These are phyloP conservation scores for Aspergillus ustus DNA, from an alignment of 2,329 filamentous ascomycete genomes.

Conservation along the genomic window DNA sequence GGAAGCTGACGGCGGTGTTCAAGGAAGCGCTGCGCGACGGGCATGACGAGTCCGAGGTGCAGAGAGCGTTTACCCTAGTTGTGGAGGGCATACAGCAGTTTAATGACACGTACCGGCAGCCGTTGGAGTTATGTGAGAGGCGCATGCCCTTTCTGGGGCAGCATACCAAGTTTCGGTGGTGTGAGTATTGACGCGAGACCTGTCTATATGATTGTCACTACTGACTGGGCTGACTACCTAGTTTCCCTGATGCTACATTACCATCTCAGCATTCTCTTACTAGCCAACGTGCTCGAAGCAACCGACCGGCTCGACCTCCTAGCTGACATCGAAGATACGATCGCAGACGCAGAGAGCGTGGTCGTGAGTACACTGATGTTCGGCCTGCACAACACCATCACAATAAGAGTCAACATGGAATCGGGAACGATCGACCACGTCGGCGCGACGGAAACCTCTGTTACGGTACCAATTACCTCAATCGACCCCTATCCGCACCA, in stretches of 20 bases:
- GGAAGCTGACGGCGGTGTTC: slow-evolving; percentile 35
- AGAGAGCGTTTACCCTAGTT: slow-evolving; percentile 29
- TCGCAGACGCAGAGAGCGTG: slow-evolving; percentile 30
- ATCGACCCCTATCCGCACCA: slow-evolving; percentile 40
- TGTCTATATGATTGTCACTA: not conserved
- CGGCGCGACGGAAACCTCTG: not conserved
- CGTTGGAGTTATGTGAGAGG: slow-evolving; percentile 32
- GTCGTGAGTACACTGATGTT: slow-evolving; percentile 34
- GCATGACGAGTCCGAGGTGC: slow-evolving; percentile 33
- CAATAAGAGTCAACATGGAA: not conserved
- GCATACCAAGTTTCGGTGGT: slow-evolving; percentile 39
- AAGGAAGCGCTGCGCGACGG: slow-evolving; percentile 41
- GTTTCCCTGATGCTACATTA: slow-evolving; percentile 36
- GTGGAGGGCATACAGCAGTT: slow-evolving; percentile 35
- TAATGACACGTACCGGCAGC: slow-evolving; percentile 32
- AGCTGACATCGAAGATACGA: slow-evolving; percentile 24
- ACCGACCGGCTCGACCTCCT: slow-evolving; percentile 33
- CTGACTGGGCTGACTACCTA: slow-evolving; percentile 10
- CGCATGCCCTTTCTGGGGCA: slow-evolving; percentile 36
- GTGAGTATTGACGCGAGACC: slow-evolving; percentile 20
- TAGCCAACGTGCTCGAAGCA: slow-evolving; percentile 33
- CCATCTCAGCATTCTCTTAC: slow-evolving; percentile 33
- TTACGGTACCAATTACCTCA: slow-evolving; percentile 30
- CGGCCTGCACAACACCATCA: slow-evolving; percentile 33
- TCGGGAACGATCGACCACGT: slow-evolving; percentile 5